Conservation (phyloP, 2,329 filamentous ascomycete species). For the Erysiphe pulchra region DNA sequence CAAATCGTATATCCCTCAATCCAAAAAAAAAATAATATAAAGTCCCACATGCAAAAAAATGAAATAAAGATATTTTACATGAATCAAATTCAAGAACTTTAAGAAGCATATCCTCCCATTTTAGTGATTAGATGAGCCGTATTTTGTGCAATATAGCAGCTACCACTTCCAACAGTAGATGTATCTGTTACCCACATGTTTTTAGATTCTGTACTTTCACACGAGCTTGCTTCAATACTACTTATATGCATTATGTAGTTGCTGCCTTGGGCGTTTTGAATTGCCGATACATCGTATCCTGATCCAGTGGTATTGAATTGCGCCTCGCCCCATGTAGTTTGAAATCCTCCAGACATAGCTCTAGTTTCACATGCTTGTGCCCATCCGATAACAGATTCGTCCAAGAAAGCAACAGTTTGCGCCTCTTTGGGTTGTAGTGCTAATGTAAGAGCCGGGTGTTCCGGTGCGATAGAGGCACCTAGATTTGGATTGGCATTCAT, state of each 20-base stretch:
- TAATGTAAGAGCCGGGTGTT: conserved; percentile 8
- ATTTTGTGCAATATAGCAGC: conserved; percentile 8
- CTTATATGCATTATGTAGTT: conserved; percentile 12
- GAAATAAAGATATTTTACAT: neutral
- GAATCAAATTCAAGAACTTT: neutral
- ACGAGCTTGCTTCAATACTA: conserved; percentile 6
- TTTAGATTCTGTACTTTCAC: conserved; percentile 8
- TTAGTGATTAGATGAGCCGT: conserved; percentile 7
- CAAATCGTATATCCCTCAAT: too few relatives aligned
- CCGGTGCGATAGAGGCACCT: conserved; percentile 6
- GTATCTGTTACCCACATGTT: conserved; percentile 11
- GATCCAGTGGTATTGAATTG: conserved; percentile 8
- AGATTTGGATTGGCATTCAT: neutral
- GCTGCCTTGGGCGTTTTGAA: conserved; percentile 10
- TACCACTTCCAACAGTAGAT: conserved; percentile 10
- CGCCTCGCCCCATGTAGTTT: conserved; percentile 10
- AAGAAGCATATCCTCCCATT: conserved; percentile 8
- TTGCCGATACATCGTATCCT: conserved; percentile 12
- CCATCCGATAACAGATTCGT: conserved; percentile 9
- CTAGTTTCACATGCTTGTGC: conserved; percentile 4
- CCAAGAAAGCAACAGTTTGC: conserved; percentile 9
- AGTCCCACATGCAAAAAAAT: too few relatives aligned
- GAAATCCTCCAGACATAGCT: conserved; percentile 6
- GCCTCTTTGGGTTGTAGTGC: conserved; percentile 5
- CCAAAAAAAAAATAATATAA: too few relatives aligned